These are phyloP conservation scores for Panellus pusillus DNA, from an alignment of 768 basidiomycete species.

Conservation along the genomic window DNA sequence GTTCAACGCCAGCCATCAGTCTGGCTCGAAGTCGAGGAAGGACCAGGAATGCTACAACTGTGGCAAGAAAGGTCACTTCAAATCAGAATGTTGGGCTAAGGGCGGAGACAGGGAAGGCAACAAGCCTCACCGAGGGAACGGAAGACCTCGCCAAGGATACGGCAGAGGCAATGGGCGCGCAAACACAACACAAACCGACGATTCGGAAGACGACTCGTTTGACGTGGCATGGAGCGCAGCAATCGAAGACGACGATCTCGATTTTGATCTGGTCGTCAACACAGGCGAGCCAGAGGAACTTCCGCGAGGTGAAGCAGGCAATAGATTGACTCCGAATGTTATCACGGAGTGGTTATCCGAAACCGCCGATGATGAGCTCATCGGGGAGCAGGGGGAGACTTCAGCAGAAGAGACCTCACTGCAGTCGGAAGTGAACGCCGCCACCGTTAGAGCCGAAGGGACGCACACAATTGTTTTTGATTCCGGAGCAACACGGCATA, in stretches of 20 bases:
- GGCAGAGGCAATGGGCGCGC: conserved; percentile 4
- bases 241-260: neutral
- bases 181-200: neutral
- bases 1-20: neutral
- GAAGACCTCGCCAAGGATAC: neutral
- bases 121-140: conserved; percentile 17
- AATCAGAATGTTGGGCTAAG: conserved; percentile 35
- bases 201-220: neutral
- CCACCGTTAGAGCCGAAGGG: neutral
- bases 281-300: neutral
- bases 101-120: conserved; percentile 40
- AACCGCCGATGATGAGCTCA: no score
- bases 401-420: neutral
- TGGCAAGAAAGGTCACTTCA: conserved; percentile 29
- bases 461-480: conserved; percentile 29
- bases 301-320: neutral
- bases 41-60: conserved; percentile 31
- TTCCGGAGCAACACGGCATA: conserved; percentile 38
- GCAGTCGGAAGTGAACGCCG: neutral
- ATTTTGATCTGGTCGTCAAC: neutral
- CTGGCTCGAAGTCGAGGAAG: neutral
- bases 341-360: no score
- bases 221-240: neutral
- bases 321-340: no score
- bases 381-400: no score